phyloP scores from a whole-genome alignment of 1,139 yeast genomes.

The Debaryomyces subglobosus region DNA sequence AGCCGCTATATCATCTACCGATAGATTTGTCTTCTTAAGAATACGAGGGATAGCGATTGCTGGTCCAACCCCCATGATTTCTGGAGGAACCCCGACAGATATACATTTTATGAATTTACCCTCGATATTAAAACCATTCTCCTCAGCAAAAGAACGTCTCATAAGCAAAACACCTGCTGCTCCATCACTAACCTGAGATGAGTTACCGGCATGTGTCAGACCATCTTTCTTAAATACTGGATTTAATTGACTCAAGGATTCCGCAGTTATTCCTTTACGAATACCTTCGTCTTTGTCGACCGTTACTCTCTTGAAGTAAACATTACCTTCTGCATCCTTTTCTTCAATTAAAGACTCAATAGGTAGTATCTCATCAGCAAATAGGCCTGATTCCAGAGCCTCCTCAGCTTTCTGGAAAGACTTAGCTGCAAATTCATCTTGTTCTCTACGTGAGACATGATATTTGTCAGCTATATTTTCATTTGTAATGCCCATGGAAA shows the following conservation, averaged over 20 bases:
- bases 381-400: slow-evolving; percentile 72
- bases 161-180: slow-evolving; percentile 88
- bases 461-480: slow-evolving; percentile 51
- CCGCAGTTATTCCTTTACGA: slow-evolving; percentile 82
- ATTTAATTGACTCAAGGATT: slow-evolving; percentile 67
- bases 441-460: slow-evolving; percentile 65
- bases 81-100: slow-evolving; percentile 92
- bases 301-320: slow-evolving; percentile 39
- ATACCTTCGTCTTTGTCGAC: slow-evolving; percentile 90
- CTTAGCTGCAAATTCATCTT: slow-evolving; percentile 84
- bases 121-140: slow-evolving; percentile 63
- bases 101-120: slow-evolving; percentile 79
- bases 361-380: slow-evolving; percentile 86
- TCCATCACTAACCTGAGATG: slow-evolving; percentile 93
- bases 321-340: slow-evolving; percentile 53
- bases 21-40: slow-evolving; percentile 64
- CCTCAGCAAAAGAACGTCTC: slow-evolving; percentile 85
- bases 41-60: slow-evolving; percentile 89
- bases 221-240: slow-evolving; percentile 89
- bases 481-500: slow-evolving; percentile 80
- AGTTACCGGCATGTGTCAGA: slow-evolving; percentile 93
- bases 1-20: slow-evolving; percentile 66
- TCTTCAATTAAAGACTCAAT: slow-evolving; percentile 57
- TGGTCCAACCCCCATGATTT: slow-evolving; percentile 96
- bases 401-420: slow-evolving; percentile 83